Base-by-base conservation (phyloP, 495 filamentous ascomycete genomes). In the Xylaria sp. region DNA sequence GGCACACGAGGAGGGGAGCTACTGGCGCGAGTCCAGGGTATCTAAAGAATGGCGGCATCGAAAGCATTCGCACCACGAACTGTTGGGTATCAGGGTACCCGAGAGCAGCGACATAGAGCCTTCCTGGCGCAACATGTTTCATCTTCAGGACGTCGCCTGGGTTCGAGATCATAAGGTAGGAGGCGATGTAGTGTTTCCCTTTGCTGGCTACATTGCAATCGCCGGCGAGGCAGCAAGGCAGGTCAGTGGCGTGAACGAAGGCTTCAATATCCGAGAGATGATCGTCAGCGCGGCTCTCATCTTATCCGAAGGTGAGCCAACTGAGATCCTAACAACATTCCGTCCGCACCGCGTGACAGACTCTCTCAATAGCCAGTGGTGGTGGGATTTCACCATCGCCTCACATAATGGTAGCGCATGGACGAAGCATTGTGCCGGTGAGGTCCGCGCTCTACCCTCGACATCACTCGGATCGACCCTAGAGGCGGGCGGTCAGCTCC, bases 131-230 rank as follows among this genome's bases (percentile, higher is more conserved):
- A 81, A 82, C 21, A 61, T 79, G 37, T 68, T 86, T 5, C 69
- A 77, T 19, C 70, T 80, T 12, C 58, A 69, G 1, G 76, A 85
- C 31, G 71, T 79, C 0, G 83, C 85, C 0, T 88, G 86, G 86
- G 58, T 87, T 3, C 55, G 73, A 17, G 83, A 85, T 58, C 85
- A 87, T 67, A 82, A 70, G 55, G 78, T 79, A 67, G 72, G 70
- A 2, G 72, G 73, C 1, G 79, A 84, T 29, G 80, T 85, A 9
- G 68, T 88, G 0, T 86, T 86, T 59, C 86, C 87, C 0, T 77
- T 74, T 21, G 82, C 86, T 15, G 85, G 81, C 0, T 87, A 85
- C 63, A 77, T 87, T 0, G 73, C 80, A 8, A 85, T 88, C 80
- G 81, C 73, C 2, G 79, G 80, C 8, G 86, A 88, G 67, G 87